Evolutionary conservation across 169 alveolate species (phyloP), one percentile per base, ranked within the genome.

Genomic region (Plasmodium chabaudi): DNA sequence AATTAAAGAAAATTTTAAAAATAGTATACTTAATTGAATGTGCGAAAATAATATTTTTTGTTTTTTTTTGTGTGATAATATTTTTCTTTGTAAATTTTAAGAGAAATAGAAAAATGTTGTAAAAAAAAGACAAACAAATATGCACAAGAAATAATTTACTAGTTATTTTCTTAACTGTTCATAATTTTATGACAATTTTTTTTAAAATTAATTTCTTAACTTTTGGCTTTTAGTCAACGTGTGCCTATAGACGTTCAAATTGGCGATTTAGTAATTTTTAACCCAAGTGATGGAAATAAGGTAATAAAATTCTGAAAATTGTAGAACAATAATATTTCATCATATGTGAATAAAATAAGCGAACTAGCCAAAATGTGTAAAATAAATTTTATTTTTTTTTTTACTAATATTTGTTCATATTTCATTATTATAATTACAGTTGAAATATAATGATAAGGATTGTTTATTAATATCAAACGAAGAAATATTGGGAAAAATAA

Each of bases 221-320:
- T 57, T 39, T 42, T 47, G 21, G 13, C 17, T 73, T 49, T 57
- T 71, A 82, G 90, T 17, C 72, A 82, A 82, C 25, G 90, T 34
- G 65, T 82, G 15, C 90, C 90, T 15, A 82, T 82, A 67, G 90
- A 82, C 60, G 44, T 82, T 56, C 63, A 82, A 56, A 72, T 82
- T 67, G 82, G 82, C 47, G 90, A 82, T 51, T 69, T 65, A 2
- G 90, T 82, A 17, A 65, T 82, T 15, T 82, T 82, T 60, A 82
- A 82, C 72, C 90, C 90, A 15, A 82, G 82, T 60, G 90, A 82
- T 53, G 90, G 90, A 53, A 51, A 67, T 71, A 82, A 82, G 56
- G 90, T 82, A 82, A 67, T 25, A 9, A 13, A 34, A 3, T 34
- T 4, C 42, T 34, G 4, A 34, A 34, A 34, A 34, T 34, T 34